Base-by-base conservation (phyloP, 2,329 filamentous ascomycete genomes). In the Trichophyton simii region DNA sequence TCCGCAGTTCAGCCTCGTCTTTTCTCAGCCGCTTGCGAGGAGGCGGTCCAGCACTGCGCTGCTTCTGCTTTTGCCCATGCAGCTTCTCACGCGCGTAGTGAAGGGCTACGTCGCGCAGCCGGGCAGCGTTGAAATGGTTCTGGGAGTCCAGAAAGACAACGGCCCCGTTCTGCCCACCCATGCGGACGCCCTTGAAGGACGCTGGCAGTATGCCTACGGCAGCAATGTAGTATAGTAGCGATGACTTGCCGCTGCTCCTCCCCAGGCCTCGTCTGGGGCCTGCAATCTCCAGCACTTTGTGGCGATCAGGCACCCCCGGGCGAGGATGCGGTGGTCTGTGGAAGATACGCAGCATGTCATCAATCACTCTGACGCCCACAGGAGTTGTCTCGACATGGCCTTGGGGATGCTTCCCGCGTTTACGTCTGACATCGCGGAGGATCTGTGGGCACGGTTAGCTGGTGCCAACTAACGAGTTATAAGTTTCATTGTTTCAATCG, bases 91-190 rank as follows among this genome's bases (percentile, higher is more conserved):
- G 57, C 38, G 74, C 58, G n/a, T 74, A 66, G 1, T 66, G 67
- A 15, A 65, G 60, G 31, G 70, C 66, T 9, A 76, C 67, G 5
- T 61, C 61, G 7, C 61, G 68, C 1, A 86, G 75, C 25, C 80
- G 75, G 6, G 72, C 58, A 31, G 81, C 73, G 61, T 77, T 78
- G 70, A 86, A 83, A 28, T 78, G 77, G 63, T 74, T 73, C 62
- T 85, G 79, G 0, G 78, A 77, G 68, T 86, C 83, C 52, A 85
- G 70, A 65, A 83, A 76, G 5, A 85, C 72, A 9, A 83, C 77
- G 5, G 81, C 73, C 8, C 77, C 73, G 34, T 74, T 72, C 58
- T 77, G 76, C 18, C 83, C 82, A 28, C 71, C 69, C 1, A 80
- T 66, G 1, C 65, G 59, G 11, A 71, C 63, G 8, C 69, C 67